phyloP scores from a whole-genome alignment of 768 basidiomycete species.

The Mycena amicta region DNA sequence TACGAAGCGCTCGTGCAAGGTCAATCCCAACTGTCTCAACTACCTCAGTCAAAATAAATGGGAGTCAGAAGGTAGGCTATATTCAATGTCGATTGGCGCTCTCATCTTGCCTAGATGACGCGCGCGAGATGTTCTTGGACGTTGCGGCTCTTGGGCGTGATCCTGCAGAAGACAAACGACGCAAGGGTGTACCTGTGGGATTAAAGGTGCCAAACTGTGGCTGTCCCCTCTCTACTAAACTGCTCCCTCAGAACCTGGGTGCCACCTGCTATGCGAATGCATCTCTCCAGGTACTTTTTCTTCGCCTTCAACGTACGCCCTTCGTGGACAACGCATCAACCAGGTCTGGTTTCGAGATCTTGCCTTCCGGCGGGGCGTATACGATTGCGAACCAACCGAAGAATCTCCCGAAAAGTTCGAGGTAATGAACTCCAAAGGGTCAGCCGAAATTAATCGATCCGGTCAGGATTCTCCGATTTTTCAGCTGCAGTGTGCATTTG shows the following conservation, averaged over 20 bases:
- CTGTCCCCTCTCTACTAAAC: not conserved
- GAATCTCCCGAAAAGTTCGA: constrained; percentile 51
- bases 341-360: constrained; percentile 93
- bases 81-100: constrained; percentile 17
- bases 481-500: constrained; percentile 79
- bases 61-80: constrained; percentile 64
- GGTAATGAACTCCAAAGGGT: constrained; percentile 24
- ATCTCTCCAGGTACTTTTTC: constrained; percentile 70
- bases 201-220: constrained; percentile 56
- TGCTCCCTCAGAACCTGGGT: constrained; percentile 74
- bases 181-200: constrained; percentile 68
- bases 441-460: not conserved
- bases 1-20: constrained; percentile 64
- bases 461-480: constrained; percentile 75
- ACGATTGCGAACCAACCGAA: constrained; percentile 65
- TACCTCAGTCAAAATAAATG: constrained; percentile 84
- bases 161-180: constrained; percentile 53
- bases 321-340: constrained; percentile 3
- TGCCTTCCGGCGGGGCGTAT: constrained; percentile 82
- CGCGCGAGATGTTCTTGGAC: constrained; percentile 54
- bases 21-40: constrained; percentile 85
- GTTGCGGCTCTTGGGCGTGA: constrained; percentile 54
- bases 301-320: constrained; percentile 1
- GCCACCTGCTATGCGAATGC: constrained; percentile 98
- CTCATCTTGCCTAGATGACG: constrained; percentile 42